phyloP scores from a whole-genome alignment of 1,284 basidiomycete species.

The Boletus albobrunnescens region DNA sequence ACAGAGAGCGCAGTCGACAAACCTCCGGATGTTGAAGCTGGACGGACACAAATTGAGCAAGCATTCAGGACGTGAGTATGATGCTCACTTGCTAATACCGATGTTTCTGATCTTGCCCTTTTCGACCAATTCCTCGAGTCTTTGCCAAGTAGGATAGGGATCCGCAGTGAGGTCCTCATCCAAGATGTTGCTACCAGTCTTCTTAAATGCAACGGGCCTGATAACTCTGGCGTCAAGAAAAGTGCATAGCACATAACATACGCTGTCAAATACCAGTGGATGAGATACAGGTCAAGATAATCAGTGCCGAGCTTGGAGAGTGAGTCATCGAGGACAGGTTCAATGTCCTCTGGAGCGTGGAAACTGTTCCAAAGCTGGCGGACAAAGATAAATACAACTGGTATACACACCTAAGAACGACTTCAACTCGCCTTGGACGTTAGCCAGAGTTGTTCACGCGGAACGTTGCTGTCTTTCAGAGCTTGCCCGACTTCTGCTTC shows the following conservation, averaged over 20 bases:
- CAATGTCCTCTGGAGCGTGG: slow-evolving; percentile 64
- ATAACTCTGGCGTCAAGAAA: background rate
- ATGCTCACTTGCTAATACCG: slow-evolving; percentile 69
- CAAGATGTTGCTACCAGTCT: slow-evolving; percentile 46
- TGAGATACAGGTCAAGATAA: slow-evolving; percentile 77
- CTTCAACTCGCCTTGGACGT: slow-evolving; percentile 52
- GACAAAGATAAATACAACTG: background rate
- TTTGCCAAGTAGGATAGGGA: slow-evolving; percentile 79
- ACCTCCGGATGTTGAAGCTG: slow-evolving; percentile 31
- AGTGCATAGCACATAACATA: background rate
- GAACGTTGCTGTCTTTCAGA: slow-evolving; percentile 52
- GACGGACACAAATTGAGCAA: background rate
- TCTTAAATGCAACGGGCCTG: slow-evolving; percentile 70
- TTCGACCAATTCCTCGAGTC: slow-evolving; percentile 75
- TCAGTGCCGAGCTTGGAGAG: slow-evolving; percentile 65
- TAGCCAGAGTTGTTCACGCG: slow-evolving; percentile 65
- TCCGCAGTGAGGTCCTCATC: slow-evolving; percentile 67
- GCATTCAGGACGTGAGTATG: background rate
- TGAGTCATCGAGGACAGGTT: slow-evolving; percentile 64
- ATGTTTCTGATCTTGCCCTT: slow-evolving; percentile 82
- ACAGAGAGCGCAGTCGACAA: background rate
- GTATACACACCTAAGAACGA: background rate
- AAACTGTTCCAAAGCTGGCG: slow-evolving; percentile 64
- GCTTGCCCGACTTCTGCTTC: slow-evolving; percentile 75
- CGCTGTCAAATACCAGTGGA: slow-evolving; percentile 66